Base-by-base conservation (phyloP, 1,139 yeast species). In the Sugiyamaella japonica region DNA sequence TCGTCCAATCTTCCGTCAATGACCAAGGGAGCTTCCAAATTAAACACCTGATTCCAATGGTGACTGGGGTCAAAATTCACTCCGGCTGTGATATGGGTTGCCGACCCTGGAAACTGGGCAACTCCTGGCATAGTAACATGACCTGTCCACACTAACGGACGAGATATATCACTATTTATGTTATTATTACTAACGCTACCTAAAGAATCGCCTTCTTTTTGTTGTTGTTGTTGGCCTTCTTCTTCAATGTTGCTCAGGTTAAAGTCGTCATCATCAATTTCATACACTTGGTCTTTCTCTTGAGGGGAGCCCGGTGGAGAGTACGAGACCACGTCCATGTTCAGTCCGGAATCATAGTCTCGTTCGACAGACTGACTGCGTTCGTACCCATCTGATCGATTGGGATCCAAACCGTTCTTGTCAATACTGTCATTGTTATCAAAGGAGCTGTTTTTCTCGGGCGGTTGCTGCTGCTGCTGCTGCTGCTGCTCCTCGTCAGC, bases 1-100 rank as follows among this genome's bases (percentile, higher is more conserved):
- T 76, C 69, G 63, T 81, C 84, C 49, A 87, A 73, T 53, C 89
- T 74, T 1, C 95, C 95, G 59, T 83, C 86, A 44, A 86, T 73
- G 38, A 73, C 74, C 56, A 85, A 73, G 2, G 73, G 70, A 9
- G 66, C 59, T 13, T 65, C 64, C 16, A 70, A 44, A 69, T 73
- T 62, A 67, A 70, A 54, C 59, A 73, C 59, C 58, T 63, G 63
- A 61, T 59, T 56, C 71, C 72, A 68, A 32, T 63, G 36, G n/a
- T 47, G 37, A 10, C 50, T 45, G 2, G 63, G 62, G 28, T 59
- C 60, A 41, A 65, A 63, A 10, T 52, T 56, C 31, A 54, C 70
- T 3, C 73, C 71, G 6, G 79, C 75, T 12, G 80, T 73, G 42
- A 78, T 69, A 61, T 78, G 82, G 25, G 68, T 70, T 3, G 77